Conservation (phyloP, 2,329 filamentous ascomycete genomes). For the Ophiostoma himal-ulmi region DNA sequence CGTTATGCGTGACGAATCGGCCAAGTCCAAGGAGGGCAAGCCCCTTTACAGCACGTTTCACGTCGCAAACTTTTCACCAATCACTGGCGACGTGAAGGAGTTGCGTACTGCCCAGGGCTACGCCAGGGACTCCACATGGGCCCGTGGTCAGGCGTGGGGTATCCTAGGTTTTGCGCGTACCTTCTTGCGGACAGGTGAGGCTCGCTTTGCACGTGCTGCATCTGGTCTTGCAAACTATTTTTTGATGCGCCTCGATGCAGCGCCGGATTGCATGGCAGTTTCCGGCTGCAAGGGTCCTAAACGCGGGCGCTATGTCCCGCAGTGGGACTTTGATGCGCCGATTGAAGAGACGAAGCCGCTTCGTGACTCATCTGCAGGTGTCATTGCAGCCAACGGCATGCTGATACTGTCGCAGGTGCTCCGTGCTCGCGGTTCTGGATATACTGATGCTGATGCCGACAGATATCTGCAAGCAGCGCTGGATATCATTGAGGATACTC, state of each 20-base stretch:
- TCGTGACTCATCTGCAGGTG: constrained; percentile 36
- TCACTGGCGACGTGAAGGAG: constrained; percentile 39
- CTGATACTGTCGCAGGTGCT: constrained; percentile 37
- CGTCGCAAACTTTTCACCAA: constrained; percentile 45
- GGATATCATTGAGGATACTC: constrained; percentile 31
- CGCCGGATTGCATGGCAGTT: constrained; percentile 32
- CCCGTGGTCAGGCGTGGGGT: constrained; percentile 48
- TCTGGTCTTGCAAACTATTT: constrained; percentile 47
- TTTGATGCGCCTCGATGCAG: constrained; percentile 36
- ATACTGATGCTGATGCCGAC: constrained; percentile 21
- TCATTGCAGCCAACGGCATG: constrained; percentile 41
- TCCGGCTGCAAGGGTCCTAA: constrained; percentile 26
- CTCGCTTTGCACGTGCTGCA: constrained; percentile 41
- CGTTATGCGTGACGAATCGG: constrained; percentile 37
- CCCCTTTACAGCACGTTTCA: constrained; percentile 39
- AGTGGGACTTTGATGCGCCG: constrained; percentile 40
- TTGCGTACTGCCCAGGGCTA: constrained; percentile 47
- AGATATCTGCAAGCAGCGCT: constrained; percentile 31
- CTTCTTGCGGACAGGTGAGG: constrained; percentile 43
- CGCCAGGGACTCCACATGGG: constrained; percentile 43
- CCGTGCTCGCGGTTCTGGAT: constrained; percentile 19
- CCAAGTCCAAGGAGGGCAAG: not conserved
- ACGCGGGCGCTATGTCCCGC: constrained; percentile 30
- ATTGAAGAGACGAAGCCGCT: constrained; percentile 28
- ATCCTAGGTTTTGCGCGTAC: constrained; percentile 47